Evolutionary conservation across 148 eudicot genomes (phyloP).

Genomic region (Spergularia marina): DNA sequence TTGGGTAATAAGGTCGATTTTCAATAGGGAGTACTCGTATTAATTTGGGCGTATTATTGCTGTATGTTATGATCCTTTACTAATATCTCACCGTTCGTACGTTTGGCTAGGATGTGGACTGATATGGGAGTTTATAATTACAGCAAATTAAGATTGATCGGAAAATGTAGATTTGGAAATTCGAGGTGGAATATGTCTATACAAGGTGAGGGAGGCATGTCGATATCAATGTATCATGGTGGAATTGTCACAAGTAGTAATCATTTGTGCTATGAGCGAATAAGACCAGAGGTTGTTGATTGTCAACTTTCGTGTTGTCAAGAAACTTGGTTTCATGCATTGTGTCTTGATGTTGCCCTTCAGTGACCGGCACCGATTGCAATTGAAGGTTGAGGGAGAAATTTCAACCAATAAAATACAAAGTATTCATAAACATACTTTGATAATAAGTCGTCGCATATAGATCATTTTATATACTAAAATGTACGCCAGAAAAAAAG

Average conservation of each 20-base stretch:
- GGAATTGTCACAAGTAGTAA: not conserved
- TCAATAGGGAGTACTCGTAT: too few relatives aligned
- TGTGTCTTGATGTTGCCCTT: not conserved
- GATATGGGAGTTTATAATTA: not conserved
- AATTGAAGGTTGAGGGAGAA: too few relatives aligned
- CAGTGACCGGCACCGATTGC: too few relatives aligned
- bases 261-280: not conserved
- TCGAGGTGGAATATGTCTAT: slow-evolving; percentile 3
- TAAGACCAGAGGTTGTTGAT: not conserved
- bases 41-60: too few relatives aligned
- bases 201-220: not conserved
- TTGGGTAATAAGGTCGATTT: slow-evolving; percentile 11
- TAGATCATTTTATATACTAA: too few relatives aligned
- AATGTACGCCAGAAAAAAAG: too few relatives aligned
- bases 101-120: not conserved
- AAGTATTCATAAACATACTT: too few relatives aligned
- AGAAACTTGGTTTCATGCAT: not conserved
- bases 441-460: too few relatives aligned
- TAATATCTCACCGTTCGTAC: slow-evolving; percentile 15
- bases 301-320: not conserved
- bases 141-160: slow-evolving; percentile 4
- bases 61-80: not conserved
- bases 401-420: too few relatives aligned
- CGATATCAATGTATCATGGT: slow-evolving; percentile 1
- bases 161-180: not conserved